Conservation (phyloP, 805 yeast species). For the Kuraishia floccosa region DNA sequence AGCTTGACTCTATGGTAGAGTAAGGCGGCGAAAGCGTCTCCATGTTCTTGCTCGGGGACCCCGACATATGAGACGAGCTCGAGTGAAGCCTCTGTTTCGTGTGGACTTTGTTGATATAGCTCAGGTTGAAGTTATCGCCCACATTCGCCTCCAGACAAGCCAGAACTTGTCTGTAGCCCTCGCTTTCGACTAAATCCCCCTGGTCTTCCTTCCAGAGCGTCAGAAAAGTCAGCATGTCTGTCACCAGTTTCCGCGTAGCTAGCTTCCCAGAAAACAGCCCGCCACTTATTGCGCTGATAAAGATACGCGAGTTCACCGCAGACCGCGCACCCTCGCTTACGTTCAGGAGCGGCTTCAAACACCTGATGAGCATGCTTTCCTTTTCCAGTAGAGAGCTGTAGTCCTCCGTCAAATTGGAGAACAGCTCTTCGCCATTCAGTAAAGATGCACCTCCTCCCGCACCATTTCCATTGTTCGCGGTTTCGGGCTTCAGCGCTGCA, state of each 20-base stretch:
- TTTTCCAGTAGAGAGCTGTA: conserved; percentile 34
- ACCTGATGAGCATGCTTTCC: conserved; percentile 69
- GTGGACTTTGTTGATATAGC: conserved; percentile 11
- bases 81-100: conserved; percentile 1
- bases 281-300: conserved; percentile 62
- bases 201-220: conserved; percentile 8
- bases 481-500: too few relatives aligned
- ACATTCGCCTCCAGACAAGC: conserved; percentile 14
- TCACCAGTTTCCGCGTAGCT: conserved; percentile 72
- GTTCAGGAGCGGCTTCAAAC: conserved; percentile 72
- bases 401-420: conserved; percentile 18
- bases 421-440: conserved; percentile 5
- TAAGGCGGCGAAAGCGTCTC: not conserved
- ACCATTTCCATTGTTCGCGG: not conserved
- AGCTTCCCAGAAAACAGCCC: conserved; percentile 71
- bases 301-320: conserved; percentile 38
- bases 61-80: too few relatives aligned
- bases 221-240: conserved; percentile 64
- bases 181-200: too few relatives aligned
- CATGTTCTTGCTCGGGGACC: not conserved
- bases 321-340: conserved; percentile 56
- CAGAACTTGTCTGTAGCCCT: conserved; percentile 8
- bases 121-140: conserved; percentile 21
- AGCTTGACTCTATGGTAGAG: not conserved
- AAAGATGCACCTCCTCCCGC: too few relatives aligned